These are phyloP conservation scores for Cadophora luteo-olivacea DNA, from an alignment of 2,329 filamentous ascomycete genomes.

Conservation along the genomic window DNA sequence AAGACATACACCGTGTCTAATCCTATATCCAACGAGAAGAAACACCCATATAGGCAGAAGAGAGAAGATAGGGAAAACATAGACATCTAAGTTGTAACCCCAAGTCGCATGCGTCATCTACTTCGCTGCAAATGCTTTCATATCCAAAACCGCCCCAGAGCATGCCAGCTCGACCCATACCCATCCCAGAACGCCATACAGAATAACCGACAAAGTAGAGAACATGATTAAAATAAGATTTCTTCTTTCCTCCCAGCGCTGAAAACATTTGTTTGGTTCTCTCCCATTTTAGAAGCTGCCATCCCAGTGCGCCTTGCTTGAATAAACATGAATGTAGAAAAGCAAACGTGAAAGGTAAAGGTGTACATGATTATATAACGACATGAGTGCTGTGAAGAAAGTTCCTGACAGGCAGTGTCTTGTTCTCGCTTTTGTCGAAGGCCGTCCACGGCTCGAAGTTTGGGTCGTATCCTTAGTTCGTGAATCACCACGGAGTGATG, in stretches of 20 bases:
- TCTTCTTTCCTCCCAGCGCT: constrained; percentile 20
- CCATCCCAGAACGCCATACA: constrained; percentile 22
- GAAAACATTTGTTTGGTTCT: constrained; percentile 4
- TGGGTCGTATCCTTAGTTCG: constrained; percentile 14
- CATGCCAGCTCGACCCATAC: constrained; percentile 26
- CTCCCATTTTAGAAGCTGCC: constrained; percentile 6
- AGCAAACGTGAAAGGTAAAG: constrained; percentile 23
- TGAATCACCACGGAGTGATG: constrained; percentile 16
- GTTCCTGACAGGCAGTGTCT: constrained; percentile 16
- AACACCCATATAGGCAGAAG: not conserved
- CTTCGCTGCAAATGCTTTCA: constrained; percentile 26
- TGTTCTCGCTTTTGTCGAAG: constrained; percentile 24
- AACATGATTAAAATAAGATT: constrained; percentile 18
- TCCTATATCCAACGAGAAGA: constrained; percentile 5
- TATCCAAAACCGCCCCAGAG: constrained; percentile 25
- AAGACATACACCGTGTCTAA: constrained; percentile 1
- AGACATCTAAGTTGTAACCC: constrained; percentile 3
- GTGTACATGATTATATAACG: constrained; percentile 36
- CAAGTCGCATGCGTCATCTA: constrained; percentile 10
- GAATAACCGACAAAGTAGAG: constrained; percentile 15
- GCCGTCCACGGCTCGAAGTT: constrained; percentile 23
- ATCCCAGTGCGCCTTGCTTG: constrained; percentile 35
- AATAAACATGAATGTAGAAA: constrained; percentile 20
- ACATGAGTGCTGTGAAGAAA: constrained; percentile 25
- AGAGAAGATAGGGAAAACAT: constrained; percentile 5